Evolutionary conservation across 2,329 filamentous ascomycete genomes (phyloP).

Genomic region (Stachybotrys chlorohalonatus): DNA sequence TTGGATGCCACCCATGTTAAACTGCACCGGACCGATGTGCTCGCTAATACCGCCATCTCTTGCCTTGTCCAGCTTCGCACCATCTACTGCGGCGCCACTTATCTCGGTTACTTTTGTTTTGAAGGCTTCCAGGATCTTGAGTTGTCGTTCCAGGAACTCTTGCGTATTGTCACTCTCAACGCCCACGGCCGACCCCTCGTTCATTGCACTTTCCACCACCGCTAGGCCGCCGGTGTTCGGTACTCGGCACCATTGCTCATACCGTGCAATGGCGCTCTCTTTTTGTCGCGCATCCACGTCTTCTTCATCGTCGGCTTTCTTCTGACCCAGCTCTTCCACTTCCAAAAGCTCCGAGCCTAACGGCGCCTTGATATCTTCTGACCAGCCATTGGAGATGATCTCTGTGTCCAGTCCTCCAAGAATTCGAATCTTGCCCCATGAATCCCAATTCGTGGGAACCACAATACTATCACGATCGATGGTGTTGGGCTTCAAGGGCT

Average conservation of each 20-base stretch:
- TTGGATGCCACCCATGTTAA: slow-evolving; percentile 97
- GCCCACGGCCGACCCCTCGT: slow-evolving; percentile 21
- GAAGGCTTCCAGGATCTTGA: slow-evolving; percentile 61
- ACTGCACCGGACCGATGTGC: slow-evolving; percentile 89
- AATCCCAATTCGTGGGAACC: slow-evolving; percentile 96
- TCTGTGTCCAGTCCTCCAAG: slow-evolving; percentile 92
- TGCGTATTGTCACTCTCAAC: slow-evolving; percentile 55
- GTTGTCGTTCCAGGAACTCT: slow-evolving; percentile 65
- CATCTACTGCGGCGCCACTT: slow-evolving; percentile 10
- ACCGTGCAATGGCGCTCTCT: slow-evolving; percentile 60
- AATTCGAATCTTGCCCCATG: slow-evolving; percentile 93
- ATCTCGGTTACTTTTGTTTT: slow-evolving; percentile 46
- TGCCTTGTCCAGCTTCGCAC: slow-evolving; percentile 20
- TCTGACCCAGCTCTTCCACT: slow-evolving; percentile 13
- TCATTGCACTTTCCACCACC: slow-evolving; percentile 29
- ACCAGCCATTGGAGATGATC: slow-evolving; percentile 75
- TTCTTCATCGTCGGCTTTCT: slow-evolving; percentile 10
- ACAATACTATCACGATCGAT: slow-evolving; percentile 92
- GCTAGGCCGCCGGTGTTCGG: slow-evolving; percentile 52
- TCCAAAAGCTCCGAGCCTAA: slow-evolving; percentile 14
- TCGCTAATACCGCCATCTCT: slow-evolving; percentile 51
- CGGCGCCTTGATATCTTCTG: slow-evolving; percentile 63
- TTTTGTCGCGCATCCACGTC: slow-evolving; percentile 9
- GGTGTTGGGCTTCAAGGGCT: slow-evolving; percentile 78
- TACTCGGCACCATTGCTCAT: slow-evolving; percentile 72